Base-by-base conservation (phyloP, 2,329 filamentous ascomycete genomes). In the Trichoderma sp. region DNA sequence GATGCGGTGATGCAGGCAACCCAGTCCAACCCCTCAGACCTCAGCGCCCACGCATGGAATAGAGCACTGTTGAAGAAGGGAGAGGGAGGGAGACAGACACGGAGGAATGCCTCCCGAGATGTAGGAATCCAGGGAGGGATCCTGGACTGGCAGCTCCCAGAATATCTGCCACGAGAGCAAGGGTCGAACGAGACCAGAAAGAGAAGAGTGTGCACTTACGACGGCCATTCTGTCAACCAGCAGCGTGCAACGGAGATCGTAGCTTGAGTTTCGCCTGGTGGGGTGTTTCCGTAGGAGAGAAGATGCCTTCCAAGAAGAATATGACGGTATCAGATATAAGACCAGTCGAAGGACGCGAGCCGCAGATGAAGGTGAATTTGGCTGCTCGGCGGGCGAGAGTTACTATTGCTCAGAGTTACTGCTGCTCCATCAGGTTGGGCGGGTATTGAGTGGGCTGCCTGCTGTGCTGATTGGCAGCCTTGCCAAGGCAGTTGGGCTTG, bases 151-250 rank as follows among this genome's bases (percentile, higher is more conserved):
- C 60, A 64, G 51, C 62, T 59, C 44, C 39, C 45, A 24, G 3
- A 3, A 39, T 19, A 63, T 47, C 60, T 55, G 50, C 50, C 48
- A 63, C 47, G 41, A 55, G 60, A 54, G 60, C 60, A 28, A 63
- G 60, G 50, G 60, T 55, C 47, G 50, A 39, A 7, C 21, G 28
- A 55, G 39, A 39, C 34, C 50, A 63, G 60, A 24, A 63, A 55
- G 60, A 54, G 60, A 47, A 54, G 26, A 63, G 48, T 57, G 63
- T 54, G 62, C 45, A 78, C 77, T 77, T 75, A 79, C 77, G 76
- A 77, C 75, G 77, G 77, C 77, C 77, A 79, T 79, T 76, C 77
- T 79, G 75, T 74, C 72, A 71, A 69, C 71, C 70, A 72, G 73
- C 71, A 71, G 67, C 65, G 67, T 66, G 68, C 65, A 68, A 67